These are phyloP conservation scores for Xylona heveae DNA, from an alignment of 495 filamentous ascomycete genomes.

Conservation along the genomic window DNA sequence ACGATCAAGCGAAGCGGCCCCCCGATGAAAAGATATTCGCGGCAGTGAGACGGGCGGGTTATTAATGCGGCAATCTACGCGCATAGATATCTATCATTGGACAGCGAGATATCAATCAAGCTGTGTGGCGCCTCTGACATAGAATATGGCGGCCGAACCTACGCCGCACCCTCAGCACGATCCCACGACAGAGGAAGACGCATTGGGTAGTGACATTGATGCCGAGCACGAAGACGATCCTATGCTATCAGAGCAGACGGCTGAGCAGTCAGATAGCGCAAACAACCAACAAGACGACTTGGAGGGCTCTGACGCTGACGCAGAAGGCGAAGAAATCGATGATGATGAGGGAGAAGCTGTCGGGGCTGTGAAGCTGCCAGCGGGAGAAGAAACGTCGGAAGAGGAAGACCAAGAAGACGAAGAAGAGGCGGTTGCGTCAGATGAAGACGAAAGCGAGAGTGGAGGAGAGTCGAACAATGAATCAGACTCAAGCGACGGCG, in stretches of 20 bases:
- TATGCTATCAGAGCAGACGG: too few relatives aligned
- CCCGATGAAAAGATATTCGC: too few relatives aligned
- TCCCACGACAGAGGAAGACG: conserved; percentile 7
- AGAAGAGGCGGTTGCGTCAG: conserved; percentile 9
- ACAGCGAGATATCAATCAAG: too few relatives aligned
- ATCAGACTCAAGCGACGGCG: conserved; percentile 33
- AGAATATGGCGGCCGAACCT: too few relatives aligned
- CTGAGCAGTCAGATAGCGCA: conserved; percentile 17
- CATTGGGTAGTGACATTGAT: conserved; percentile 26
- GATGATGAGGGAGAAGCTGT: conserved; percentile 23
- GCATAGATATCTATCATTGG: too few relatives aligned
- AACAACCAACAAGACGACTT: conserved; percentile 8
- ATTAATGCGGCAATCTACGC: too few relatives aligned
- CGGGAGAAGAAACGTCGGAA: conserved; percentile 20
- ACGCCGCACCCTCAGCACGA: too few relatives aligned
- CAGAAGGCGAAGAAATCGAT: conserved; percentile 20
- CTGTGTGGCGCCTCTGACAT: too few relatives aligned
- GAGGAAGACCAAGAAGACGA: conserved; percentile 15
- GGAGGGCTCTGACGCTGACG: conserved; percentile 17
- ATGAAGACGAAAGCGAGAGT: conserved; percentile 10
- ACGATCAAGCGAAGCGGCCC: too few relatives aligned
- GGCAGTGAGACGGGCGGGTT: too few relatives aligned
- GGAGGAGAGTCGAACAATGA: conserved; percentile 24
- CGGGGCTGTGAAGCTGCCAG: conserved; percentile 14
- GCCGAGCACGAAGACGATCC: conserved; percentile 14